Base-by-base conservation (phyloP, 768 basidiomycete genomes). In the Collybia sp. region DNA sequence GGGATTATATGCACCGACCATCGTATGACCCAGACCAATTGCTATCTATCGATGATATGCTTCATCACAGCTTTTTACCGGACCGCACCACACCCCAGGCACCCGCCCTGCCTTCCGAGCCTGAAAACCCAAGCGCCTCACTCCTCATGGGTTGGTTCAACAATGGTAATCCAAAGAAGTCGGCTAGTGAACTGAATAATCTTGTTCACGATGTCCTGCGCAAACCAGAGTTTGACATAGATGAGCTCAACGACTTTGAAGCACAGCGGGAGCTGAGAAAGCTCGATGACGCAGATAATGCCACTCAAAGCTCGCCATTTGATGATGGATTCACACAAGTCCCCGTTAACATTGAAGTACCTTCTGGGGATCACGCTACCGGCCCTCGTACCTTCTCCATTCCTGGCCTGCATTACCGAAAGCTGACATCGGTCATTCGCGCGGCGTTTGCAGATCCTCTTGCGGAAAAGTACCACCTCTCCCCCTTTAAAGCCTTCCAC, bases 121-220 rank as follows among this genome's bases (percentile, higher is more conserved):
- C 51, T 50, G 32, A 30, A 19, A 58, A 56, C 54, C 43, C 42
- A 6, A 53, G 60, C 0, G 43, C 46, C 2, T 60, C 53, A 10
- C 50, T 53, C 2, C 54, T 63, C 13, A 53, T 62, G 57, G 13
- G 46, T 3, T 69, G 68, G 67, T 46, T 54, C 4, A 64, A 62
- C 37, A 53, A 52, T 9, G 58, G 62, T 0, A 49, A 56, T 2
- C 55, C 31, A 20, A 36, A 18, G 0, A 69, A 68, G 40, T 64
- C 66, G 2, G 41, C 46, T 2, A 25, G 15, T 0, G 61, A 67
- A 25, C 39, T 64, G 0, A 43, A 67, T 11, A 45, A 44, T 0
- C 55, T 71, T 0, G 59, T 62, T 5, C 31, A 59, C n/a, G 48
- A 51, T 1, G 65, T 61, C 9, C 39, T 67, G 8, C 16, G 41